Base-by-base conservation (phyloP, 805 yeast species). In the Kregervanrija fluxuum region DNA sequence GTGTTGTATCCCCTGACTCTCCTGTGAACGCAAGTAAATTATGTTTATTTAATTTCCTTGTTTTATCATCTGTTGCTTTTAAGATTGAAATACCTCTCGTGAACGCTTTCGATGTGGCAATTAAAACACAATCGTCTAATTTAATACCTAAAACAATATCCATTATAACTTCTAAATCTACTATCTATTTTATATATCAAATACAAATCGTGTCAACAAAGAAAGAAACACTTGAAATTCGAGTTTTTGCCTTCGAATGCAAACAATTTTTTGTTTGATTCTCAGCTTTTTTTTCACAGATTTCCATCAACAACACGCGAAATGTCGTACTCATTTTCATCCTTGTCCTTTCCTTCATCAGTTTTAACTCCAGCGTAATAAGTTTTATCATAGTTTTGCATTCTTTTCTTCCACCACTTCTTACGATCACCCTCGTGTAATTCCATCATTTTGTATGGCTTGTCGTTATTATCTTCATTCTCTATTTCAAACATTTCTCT, bases 1-100 rank as follows among this genome's bases (percentile, higher is more conserved):
- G 93, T 6, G 83, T 88, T 6, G 97, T 86, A 62, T 93, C 99
- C 49, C 99, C 99, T 3, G 96, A 76, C 63, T 93, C 99, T 46
- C 99, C 99, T 1, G 95, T 83, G 68, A 69, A 90, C 37, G 97
- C 96, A 70, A 93, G 74, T 54, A 90, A 69, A 43, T 85, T 77
- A 61, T 84, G 91, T 34, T 80, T 74, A 54, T 86, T 86, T 55
- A 91, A 72, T 30, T 64, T 66, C 52, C 90, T 69, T 9, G 95
- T 86, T 68, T 88, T 88, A 65, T 83, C 89, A 64, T 88, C 96
- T 40, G 75, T 71, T 42, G 77, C 80, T 59, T 86, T 86, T 53
- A 88, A 67, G 41, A 88, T 76, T 11, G 95, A 82, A 44, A 89
- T 84, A 45, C 96, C 96, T 54, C 99, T 77, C 9, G 95, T 86